These are phyloP conservation scores for Przewalskia tangutica DNA, from an alignment of 257 asterid genomes.

Conservation along the genomic window DNA sequence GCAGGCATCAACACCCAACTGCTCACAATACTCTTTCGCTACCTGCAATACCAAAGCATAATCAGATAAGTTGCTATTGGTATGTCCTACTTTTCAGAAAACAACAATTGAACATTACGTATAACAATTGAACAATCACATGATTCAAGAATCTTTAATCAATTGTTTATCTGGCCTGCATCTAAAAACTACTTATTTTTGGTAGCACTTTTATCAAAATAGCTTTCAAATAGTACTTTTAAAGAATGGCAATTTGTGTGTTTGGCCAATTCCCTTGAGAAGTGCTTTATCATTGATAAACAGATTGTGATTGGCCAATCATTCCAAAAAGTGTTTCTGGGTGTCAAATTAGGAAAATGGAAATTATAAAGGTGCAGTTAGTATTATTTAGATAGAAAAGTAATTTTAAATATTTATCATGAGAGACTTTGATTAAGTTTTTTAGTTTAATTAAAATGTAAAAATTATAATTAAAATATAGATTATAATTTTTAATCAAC, in stretches of 20 bases:
- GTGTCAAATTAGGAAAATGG: background rate
- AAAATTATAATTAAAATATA: background rate
- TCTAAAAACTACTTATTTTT: background rate
- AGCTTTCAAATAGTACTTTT: background rate
- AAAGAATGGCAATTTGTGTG: background rate
- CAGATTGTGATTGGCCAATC: background rate
- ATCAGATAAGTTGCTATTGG: conserved; percentile 5
- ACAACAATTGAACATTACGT: background rate
- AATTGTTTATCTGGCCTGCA: background rate
- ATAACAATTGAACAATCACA: background rate
- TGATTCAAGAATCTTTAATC: background rate
- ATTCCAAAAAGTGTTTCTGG: background rate
- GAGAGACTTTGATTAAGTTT: background rate
- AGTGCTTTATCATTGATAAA: background rate
- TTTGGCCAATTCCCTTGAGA: background rate
- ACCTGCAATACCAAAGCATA: conserved; percentile 36
- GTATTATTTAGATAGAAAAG: background rate
- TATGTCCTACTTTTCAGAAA: background rate
- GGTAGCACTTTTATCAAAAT: background rate
- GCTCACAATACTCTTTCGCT: conserved; percentile 97
- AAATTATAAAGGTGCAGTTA: background rate
- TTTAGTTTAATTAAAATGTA: background rate
- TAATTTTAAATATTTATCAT: background rate
- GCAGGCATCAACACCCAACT: conserved; percentile 89
- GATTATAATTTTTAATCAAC: background rate